A percentile compares a stretch with the other conserved stretches of the same genome.
Evolutionary conservation across 345 rosid genomes (phyloP).

Genomic region (Mallotus nudiflorus): DNA sequence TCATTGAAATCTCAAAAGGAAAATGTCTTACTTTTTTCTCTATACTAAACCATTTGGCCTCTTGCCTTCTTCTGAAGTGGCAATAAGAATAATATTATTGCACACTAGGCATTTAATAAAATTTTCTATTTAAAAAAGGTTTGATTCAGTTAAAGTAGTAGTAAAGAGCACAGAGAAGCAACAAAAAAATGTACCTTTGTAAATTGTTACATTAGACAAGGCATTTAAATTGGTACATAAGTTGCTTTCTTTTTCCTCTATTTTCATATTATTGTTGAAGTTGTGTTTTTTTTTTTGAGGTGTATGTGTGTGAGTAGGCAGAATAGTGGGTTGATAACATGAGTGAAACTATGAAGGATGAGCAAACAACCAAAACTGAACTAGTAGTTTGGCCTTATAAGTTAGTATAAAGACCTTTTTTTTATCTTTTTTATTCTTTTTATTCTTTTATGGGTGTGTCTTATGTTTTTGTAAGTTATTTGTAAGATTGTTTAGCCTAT

Average conservation of each 20-base stretch:
- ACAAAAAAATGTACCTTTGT: conserved; percentile 25
- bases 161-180: conserved; percentile 21
- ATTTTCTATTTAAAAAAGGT: too few relatives aligned
- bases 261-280: too few relatives aligned
- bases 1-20: too few relatives aligned
- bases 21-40: too few relatives aligned
- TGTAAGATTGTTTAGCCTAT: not conserved
- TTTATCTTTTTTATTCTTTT: not conserved
- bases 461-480: not conserved
- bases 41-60: too few relatives aligned
- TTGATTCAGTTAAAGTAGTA: not conserved
- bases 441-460: not conserved
- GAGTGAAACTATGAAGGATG: conserved; percentile 45
- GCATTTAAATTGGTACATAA: conserved; percentile 54
- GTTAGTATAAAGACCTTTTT: conserved; percentile 23
- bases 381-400: conserved; percentile 45
- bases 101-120: not conserved
- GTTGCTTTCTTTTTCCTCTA: not conserved
- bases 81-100: not conserved
- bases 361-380: conserved; percentile 38
- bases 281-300: conserved; percentile 5
- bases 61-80: too few relatives aligned
- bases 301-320: conserved; percentile 48
- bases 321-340: conserved; percentile 68
- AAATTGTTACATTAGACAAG: conserved; percentile 45